Evolutionary conservation across 768 basidiomycete genomes (phyloP), one percentile per base, ranked within the genome.

Genomic region (Tylopilus sp.): DNA sequence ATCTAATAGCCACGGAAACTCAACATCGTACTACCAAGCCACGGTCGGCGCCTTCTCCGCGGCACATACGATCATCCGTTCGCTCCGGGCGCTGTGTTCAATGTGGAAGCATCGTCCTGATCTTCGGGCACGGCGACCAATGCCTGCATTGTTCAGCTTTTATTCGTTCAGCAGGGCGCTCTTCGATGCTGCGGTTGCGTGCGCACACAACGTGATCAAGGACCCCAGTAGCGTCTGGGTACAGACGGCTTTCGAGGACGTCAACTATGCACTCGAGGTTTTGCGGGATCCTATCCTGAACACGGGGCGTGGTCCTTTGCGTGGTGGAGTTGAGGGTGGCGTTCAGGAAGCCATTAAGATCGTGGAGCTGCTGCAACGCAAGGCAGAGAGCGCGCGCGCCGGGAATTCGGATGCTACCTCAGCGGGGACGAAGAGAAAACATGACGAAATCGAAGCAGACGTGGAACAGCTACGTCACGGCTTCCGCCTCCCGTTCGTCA

Each of bases 181-280:
- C 18, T 81, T 86, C 58, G 85, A 87, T 55, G 82, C 89, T 0
- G 77, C 80, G 5, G 77, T 86, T 18, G 73, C 81, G 13, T 84
- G 82, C 55, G 83, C 83, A 8, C 79, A 85, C 60, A 77, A 81
- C 8, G 79, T 78, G 48, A 73, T 87, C 47, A 75, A 75, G 60
- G 75, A 80, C 48, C 79, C 81, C 0, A 62, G 55, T 21, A 72
- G 71, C 25, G 69, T 81, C 31, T 76, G 77, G 58, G 77, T 78
- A 0, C 62, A 65, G 8, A 73, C 73, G 8, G 81, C 81, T 41
- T 60, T 76, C 48, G 75, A 78, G 47, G 76, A 76, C 52, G 63
- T 79, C 22, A 58, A 59, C n/a, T 61, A 65, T 25, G 79, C 76
- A 6, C 63, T 81, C 44, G 73, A 74, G 6, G 64, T 81, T 5